Base-by-base conservation (phyloP, 2,329 filamentous ascomycete genomes). In the Cordyceps militaris region DNA sequence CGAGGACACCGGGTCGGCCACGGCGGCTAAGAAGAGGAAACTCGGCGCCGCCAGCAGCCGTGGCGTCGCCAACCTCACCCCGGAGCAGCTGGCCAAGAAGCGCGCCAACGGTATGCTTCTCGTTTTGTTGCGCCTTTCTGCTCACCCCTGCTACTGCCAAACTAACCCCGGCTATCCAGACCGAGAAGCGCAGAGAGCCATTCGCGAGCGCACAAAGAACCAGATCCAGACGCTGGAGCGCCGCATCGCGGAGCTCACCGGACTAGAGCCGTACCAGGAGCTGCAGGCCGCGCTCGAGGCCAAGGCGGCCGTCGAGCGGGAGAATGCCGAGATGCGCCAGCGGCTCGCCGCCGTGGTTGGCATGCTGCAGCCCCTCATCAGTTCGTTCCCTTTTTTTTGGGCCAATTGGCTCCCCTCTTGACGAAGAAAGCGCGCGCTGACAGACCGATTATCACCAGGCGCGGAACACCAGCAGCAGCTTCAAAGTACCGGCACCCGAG, bases 151-250 rank as follows among this genome's bases (percentile, higher is more conserved):
- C n/a, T 24, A 21, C 5, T 19, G 19, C 21, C 19, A 13, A 16
- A 4, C 30, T 38, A 11, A 36, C 19, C 28, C 19, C n/a, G 10
- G 1, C 7, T n/a, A 46, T 13, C 26, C 11, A 81, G 90, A 95
- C 69, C 85, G 90, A 59, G 89, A 95, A 71, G 91, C 90, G 30
- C 90, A 96, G 70, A 82, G 90, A 50, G 89, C 89, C 40, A 94
- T 95, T 60, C 81, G 90, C 43, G 88, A 93, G 74, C 83, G 90
- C 57, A 94, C 89, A 28, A 90, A 87, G 73, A 82, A 84, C 59
- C 87, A 89, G 70, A 94, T 94, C 64, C 88, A 93, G 68, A 75
- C 73, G 7, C 76, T 94, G 59, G 88, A 94, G 70, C 79, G 78
- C 60, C 80, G 83, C 61, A 91, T 95, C 61, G 78, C 81, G 57